These are phyloP conservation scores for Geotrichum macrosporum DNA, from an alignment of 1,139 yeast species.

Conservation along the genomic window DNA sequence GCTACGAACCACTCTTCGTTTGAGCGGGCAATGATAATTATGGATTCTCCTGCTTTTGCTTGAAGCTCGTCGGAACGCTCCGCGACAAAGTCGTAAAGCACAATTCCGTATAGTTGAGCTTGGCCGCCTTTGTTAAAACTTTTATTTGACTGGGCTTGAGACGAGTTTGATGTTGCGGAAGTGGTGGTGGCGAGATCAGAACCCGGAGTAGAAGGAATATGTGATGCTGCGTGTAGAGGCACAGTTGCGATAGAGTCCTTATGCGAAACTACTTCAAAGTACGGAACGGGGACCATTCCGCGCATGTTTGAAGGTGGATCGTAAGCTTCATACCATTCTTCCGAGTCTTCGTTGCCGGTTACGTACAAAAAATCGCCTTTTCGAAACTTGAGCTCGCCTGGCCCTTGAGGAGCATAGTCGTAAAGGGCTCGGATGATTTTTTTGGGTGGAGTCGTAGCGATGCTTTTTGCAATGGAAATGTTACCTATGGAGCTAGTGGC, in stretches of 20 bases:
- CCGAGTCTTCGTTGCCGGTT: constrained; percentile 53
- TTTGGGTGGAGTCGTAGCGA: constrained; percentile 50
- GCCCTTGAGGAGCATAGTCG: constrained; percentile 73
- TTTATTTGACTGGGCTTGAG: constrained; percentile 5
- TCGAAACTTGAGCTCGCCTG: constrained; percentile 71
- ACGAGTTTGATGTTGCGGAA: constrained; percentile 4
- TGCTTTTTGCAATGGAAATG: constrained; percentile 14
- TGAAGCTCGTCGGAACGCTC: constrained; percentile 86
- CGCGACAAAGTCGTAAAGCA: constrained; percentile 78
- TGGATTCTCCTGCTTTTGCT: constrained; percentile 78
- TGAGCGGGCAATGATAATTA: constrained; percentile 92
- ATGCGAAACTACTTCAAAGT: constrained; percentile 76
- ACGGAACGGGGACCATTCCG: constrained; percentile 84
- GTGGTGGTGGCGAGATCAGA: constrained; percentile 12
- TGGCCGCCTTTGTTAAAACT: constrained; percentile 16
- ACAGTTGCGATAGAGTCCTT: constrained; percentile 44
- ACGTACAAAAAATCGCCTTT: constrained; percentile 91
- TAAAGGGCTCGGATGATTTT: constrained; percentile 80
- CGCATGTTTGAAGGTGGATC: constrained; percentile 73
- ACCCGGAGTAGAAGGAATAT: constrained; percentile 1
- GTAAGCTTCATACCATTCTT: constrained; percentile 83
- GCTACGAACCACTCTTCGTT: constrained; percentile 97
- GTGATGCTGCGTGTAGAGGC: constrained; percentile 28
- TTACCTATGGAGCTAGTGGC: constrained; percentile 17
- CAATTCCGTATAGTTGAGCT: constrained; percentile 55